Evolutionary conservation across 2,329 filamentous ascomycete genomes (phyloP).

Genomic region (Ceratocystis cubensis): DNA sequence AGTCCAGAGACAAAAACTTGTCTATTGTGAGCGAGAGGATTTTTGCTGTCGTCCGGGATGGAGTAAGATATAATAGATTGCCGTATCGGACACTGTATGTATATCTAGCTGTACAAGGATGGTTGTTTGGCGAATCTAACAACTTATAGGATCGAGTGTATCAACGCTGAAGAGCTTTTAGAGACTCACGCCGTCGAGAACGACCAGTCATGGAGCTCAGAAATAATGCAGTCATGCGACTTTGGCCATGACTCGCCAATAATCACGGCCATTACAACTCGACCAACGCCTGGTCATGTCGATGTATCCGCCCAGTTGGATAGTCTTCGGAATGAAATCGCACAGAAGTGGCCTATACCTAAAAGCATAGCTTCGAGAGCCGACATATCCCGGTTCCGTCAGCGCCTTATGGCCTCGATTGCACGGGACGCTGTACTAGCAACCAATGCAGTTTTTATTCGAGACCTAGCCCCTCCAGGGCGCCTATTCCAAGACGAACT

Average conservation of each 20-base stretch:
- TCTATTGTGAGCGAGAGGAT: constrained; percentile 1
- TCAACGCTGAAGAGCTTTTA: not conserved
- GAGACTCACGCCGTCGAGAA: not conserved
- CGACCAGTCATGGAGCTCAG: constrained; percentile 10
- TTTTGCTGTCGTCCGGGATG: constrained; percentile 12
- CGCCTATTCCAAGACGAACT: not conserved
- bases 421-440: constrained; percentile 7
- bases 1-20: not conserved
- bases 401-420: constrained; percentile 1
- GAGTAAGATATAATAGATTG: not conserved
- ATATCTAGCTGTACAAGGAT: not conserved
- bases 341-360: constrained; percentile 3
- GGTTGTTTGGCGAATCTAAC: not conserved
- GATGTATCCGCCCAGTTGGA: not conserved
- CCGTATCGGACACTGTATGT: constrained; percentile 18
- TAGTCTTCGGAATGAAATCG: not conserved
- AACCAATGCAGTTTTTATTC: not conserved
- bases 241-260: not conserved
- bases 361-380: not conserved
- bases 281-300: not conserved
- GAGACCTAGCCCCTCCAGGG: not conserved
- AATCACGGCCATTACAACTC: not conserved
- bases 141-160: constrained; percentile 11
- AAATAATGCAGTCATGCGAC: not conserved
- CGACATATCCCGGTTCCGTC: not conserved